phyloP scores from a whole-genome alignment of 371 early-diverging fungal species.

The Coemansia sp. region DNA sequence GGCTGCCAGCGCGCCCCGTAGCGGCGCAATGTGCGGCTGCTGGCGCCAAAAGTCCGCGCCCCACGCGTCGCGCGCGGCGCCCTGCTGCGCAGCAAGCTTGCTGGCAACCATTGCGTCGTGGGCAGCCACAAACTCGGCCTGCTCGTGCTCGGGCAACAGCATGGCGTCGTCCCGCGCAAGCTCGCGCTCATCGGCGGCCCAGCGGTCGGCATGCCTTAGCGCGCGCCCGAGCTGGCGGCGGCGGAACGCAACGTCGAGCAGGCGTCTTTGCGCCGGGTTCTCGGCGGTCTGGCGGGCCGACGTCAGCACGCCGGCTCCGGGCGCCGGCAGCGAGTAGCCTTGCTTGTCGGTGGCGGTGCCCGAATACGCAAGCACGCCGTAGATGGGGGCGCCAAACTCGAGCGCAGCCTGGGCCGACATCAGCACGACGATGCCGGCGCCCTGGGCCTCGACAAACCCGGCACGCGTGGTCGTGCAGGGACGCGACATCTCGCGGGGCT shows the following conservation, averaged over 20 bases:
- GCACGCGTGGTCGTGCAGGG: slow-evolving; percentile 88
- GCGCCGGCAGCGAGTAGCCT: slow-evolving; percentile 91
- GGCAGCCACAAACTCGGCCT: not conserved
- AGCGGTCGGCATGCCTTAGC: slow-evolving; percentile 76
- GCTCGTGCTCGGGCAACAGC: not conserved
- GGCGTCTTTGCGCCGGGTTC: slow-evolving; percentile 68
- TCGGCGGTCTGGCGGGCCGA: slow-evolving; percentile 76
- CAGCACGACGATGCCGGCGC: slow-evolving; percentile 87
- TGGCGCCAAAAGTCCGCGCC: slow-evolving; percentile 74
- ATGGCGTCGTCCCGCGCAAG: not conserved
- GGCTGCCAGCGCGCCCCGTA: slow-evolving; percentile 88
- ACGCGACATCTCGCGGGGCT: slow-evolving; percentile 89
- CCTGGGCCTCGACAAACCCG: slow-evolving; percentile 96
- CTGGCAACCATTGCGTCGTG: not conserved
- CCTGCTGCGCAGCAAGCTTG: slow-evolving; percentile 16
- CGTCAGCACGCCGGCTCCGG: slow-evolving; percentile 93
- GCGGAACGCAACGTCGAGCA: slow-evolving; percentile 88
- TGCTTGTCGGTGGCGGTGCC: slow-evolving; percentile 95
- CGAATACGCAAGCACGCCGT: slow-evolving; percentile 86
- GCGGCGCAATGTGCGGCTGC: slow-evolving; percentile 75
- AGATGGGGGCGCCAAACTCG: slow-evolving; percentile 94
- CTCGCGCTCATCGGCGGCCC: slow-evolving; percentile 61
- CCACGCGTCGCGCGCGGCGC: slow-evolving; percentile 54
- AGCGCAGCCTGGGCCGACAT: slow-evolving; percentile 90
- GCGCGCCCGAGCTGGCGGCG: slow-evolving; percentile 75